Percentiles rank a stretch among this genome's conserved stretches.
These are phyloP conservation scores for Neurospora sp. DNA, from an alignment of 495 filamentous ascomycete genomes.

Conservation along the genomic window DNA sequence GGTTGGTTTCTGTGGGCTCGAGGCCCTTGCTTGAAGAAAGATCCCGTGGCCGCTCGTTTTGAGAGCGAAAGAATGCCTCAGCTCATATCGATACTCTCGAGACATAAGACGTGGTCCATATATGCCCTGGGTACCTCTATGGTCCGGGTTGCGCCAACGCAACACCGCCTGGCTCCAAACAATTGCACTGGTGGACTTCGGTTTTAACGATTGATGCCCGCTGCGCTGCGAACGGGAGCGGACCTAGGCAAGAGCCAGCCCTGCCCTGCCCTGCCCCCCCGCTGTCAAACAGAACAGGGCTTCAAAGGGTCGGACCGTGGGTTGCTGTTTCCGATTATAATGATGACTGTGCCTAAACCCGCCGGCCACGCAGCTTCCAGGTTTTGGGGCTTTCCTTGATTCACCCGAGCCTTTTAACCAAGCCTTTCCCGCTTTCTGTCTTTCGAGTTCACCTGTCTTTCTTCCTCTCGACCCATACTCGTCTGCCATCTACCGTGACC, in stretches of 20 bases:
- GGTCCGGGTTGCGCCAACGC: not conserved
- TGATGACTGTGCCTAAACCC: not conserved
- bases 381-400: not conserved
- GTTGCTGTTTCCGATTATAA: not conserved
- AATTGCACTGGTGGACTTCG: not conserved
- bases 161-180: not conserved
- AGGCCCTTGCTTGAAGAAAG: not conserved
- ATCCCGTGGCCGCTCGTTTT: not conserved
- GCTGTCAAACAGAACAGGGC: not conserved
- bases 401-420: conserved; percentile 2
- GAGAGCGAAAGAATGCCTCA: not conserved
- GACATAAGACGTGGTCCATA: not conserved
- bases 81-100: not conserved
- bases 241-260: not conserved
- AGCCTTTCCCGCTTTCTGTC: not conserved
- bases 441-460: not conserved
- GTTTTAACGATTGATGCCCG: not conserved
- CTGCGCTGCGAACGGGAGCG: not conserved
- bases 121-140: not conserved
- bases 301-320: not conserved
- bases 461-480: not conserved
- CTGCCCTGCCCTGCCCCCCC: not conserved
- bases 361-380: not conserved
- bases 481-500: not conserved
- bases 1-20: not conserved